phyloP scores from a whole-genome alignment of 148 eudicot species.

The Chenopodium suecicum region DNA sequence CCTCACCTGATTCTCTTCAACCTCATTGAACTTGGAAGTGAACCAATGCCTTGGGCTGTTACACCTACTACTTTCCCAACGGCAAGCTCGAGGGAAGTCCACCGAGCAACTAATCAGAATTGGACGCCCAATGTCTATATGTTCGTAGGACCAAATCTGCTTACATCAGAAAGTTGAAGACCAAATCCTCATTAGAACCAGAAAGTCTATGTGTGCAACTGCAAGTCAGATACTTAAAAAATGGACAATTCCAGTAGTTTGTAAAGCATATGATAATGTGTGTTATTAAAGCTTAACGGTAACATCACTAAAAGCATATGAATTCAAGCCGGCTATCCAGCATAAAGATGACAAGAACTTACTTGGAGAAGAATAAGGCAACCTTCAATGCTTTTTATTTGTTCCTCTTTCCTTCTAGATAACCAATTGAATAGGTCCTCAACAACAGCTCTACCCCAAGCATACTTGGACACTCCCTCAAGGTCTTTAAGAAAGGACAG shows the following conservation, averaged over 20 bases:
- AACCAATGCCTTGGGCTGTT: constrained; percentile 37
- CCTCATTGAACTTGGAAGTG: constrained; percentile 39
- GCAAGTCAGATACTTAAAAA: neutral
- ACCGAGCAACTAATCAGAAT: constrained; percentile 22
- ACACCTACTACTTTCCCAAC: constrained; percentile 54
- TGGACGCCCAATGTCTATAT: constrained; percentile 63
- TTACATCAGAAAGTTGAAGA: neutral
- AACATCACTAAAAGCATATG: neutral
- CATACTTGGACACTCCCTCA: constrained; percentile 36
- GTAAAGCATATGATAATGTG: neutral
- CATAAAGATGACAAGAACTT: constrained; percentile 18
- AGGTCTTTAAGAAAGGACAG: constrained; percentile 45
- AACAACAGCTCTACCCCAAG: constrained; percentile 70
- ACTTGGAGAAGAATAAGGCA: constrained; percentile 80
- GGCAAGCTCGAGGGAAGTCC: constrained; percentile 58
- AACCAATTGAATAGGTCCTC: constrained; percentile 44
- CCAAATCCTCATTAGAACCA: neutral
- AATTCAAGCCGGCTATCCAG: no score
- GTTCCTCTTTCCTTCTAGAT: constrained; percentile 41
- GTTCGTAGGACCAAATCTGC: constrained; percentile 81
- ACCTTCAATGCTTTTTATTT: constrained; percentile 46
- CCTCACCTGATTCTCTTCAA: constrained; percentile 54
- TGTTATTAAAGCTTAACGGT: neutral
- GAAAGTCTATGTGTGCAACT: neutral
- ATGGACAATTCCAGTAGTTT: neutral